A percentile compares a stretch with the other conserved stretches of the same genome.
These are phyloP conservation scores for Handroanthus guayacan DNA, from an alignment of 257 asterid species.

Conservation along the genomic window DNA sequence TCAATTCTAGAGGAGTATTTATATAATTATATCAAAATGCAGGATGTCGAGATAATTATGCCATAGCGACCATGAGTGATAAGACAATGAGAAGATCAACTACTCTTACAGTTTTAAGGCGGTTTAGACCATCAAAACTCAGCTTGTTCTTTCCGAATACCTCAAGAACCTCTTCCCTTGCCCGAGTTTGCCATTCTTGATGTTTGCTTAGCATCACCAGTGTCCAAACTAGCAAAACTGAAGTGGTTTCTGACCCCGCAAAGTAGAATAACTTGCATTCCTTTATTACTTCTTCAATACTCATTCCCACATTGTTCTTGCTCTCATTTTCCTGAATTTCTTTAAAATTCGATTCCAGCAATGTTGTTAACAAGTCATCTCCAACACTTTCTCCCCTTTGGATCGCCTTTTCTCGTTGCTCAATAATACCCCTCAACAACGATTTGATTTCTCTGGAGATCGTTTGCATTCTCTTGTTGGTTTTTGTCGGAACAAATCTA, in stretches of 20 bases:
- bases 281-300: constrained; percentile 51
- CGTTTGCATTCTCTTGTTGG: constrained; percentile 47
- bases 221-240: constrained; percentile 51
- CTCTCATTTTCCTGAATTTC: constrained; percentile 36
- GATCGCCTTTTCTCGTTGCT: constrained; percentile 44
- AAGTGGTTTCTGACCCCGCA: constrained; percentile 59
- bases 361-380: constrained; percentile 45
- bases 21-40: no score
- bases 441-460: constrained; percentile 43
- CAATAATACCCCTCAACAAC: constrained; percentile 45
- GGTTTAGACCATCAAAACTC: constrained; percentile 41
- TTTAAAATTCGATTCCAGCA: constrained; percentile 51
- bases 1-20: no score
- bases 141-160: constrained; percentile 43
- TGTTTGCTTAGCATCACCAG: constrained; percentile 55
- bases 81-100: background rate
- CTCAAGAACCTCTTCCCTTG: constrained; percentile 43
- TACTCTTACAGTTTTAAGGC: constrained; percentile 51
- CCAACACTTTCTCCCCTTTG: constrained; percentile 33
- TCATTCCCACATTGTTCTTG: constrained; percentile 39
- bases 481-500: constrained; percentile 50
- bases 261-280: constrained; percentile 63
- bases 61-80: background rate
- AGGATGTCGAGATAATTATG: no score
- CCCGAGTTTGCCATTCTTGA: constrained; percentile 56